Evolutionary conservation across 2,329 filamentous ascomycete genomes (phyloP).

Genomic region (Basipetospora sp.): DNA sequence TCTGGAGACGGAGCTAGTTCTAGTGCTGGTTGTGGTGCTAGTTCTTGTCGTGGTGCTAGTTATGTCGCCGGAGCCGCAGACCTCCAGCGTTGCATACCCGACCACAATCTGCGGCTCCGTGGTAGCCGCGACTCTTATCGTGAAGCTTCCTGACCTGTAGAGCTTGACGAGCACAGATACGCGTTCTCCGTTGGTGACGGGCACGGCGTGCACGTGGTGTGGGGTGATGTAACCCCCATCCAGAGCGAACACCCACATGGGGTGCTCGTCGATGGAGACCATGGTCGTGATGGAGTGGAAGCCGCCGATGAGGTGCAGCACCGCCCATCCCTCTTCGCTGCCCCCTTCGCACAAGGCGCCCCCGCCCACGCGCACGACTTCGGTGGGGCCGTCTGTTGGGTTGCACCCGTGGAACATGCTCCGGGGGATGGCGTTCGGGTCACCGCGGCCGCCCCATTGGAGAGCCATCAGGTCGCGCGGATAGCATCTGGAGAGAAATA

Average conservation of each 20-base stretch:
- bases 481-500: not conserved
- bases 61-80: constrained; percentile 13
- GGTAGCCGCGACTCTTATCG: constrained; percentile 36
- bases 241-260: constrained; percentile 38
- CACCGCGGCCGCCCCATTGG: constrained; percentile 2
- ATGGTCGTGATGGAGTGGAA: constrained; percentile 29
- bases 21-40: too few species aligned
- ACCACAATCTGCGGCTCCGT: constrained; percentile 38
- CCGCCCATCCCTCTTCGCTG: constrained; percentile 29
- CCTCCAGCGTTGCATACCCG: constrained; percentile 33
- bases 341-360: not conserved
- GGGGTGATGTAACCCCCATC: constrained; percentile 41
- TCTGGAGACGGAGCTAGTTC: too few species aligned
- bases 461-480: constrained; percentile 3
- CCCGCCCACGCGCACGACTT: constrained; percentile 26
- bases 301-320: constrained; percentile 40
- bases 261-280: constrained; percentile 36
- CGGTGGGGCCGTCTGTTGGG: constrained; percentile 26
- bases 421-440: constrained; percentile 4
- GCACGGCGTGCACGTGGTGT: constrained; percentile 30
- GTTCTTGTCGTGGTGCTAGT: too few species aligned
- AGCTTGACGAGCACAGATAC: constrained; percentile 36
- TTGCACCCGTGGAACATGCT: constrained; percentile 31
- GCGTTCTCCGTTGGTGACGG: constrained; percentile 35
- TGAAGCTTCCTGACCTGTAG: constrained; percentile 33